phyloP scores from a whole-genome alignment of 495 filamentous ascomycete genomes.

The Tuber indicum region DNA sequence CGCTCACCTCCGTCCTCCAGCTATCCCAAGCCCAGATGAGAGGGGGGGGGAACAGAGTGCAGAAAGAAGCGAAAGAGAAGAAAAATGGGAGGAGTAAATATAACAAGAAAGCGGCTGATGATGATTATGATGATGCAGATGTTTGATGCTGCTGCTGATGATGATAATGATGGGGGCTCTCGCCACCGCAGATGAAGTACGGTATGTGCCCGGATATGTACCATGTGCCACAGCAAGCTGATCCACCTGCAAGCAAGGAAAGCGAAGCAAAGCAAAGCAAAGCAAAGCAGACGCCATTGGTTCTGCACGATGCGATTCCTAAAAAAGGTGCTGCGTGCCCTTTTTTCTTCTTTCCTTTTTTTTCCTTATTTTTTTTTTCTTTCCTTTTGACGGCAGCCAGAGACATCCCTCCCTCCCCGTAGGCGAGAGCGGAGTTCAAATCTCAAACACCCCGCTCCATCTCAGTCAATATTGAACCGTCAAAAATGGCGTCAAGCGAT shows the following conservation, averaged over 20 bases:
- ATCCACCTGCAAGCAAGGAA: not conserved
- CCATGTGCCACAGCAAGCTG: not conserved
- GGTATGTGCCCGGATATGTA: not conserved
- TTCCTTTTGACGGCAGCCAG: not conserved
- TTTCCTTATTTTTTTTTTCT: not conserved
- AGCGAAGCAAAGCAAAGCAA: not conserved
- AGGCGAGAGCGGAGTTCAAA: not conserved
- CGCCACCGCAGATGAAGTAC: not conserved
- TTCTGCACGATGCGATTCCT: not conserved
- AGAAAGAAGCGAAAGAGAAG: not conserved
- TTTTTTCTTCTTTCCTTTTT: not conserved
- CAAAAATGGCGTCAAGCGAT: not conserved
- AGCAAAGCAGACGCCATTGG: not conserved
- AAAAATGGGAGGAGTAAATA: not conserved
- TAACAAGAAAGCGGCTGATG: slow-evolving; percentile 1
- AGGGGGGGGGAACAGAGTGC: not conserved
- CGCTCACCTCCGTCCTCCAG: not conserved
- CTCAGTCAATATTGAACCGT: not conserved
- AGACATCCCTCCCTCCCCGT: not conserved
- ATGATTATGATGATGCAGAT: not conserved
- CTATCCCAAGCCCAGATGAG: not conserved
- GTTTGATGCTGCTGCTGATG: not conserved
- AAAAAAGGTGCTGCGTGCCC: slow-evolving; percentile 2
- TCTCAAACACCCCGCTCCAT: slow-evolving; percentile 1
- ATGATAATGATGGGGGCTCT: not conserved